Evolutionary conservation across 148 eudicot genomes (phyloP), one percentile per base, ranked within the genome.

Genomic region (Hydrangea macrophylla): DNA sequence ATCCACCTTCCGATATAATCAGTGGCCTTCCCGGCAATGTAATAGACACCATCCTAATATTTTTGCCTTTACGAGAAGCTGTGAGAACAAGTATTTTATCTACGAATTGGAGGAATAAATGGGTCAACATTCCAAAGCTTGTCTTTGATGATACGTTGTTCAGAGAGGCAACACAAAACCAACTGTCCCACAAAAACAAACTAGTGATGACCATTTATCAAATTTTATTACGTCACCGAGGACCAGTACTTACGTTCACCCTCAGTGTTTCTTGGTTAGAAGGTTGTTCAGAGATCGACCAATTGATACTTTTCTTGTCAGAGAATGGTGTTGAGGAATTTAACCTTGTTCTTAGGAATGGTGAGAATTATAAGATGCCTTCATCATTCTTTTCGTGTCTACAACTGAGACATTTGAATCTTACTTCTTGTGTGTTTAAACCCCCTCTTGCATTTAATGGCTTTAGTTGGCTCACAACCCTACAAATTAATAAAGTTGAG

Each of bases 51-150:
- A 79, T 83, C 20, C 79, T 83, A n/a, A n/a, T 72, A 13, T 68
- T 70, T 33, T 48, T 83, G 15, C 86, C 86, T 28, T 55, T 83
- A 32, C 68, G 83, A 26, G 86, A 83, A 73, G 83, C 83, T 60
- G 76, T 79, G 56, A 76, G 75, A 59, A 79, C 76, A 7, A 83
- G 86, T 73, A 55, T 80, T 31, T 64, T 83, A 35, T 79, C 86
- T 0, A 73, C 66, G 44, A 83, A 71, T 70, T 83, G 86, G 86
- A 68, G 86, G 64, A 76, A 76, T 65, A 74, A 70, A 53, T 83
- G 86, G 86, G 77, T 83, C 60, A 65, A 69, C 58, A 58, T 83
- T 68, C 77, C 79, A 32, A 70, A 77, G 30, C 83, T 83, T 77
- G 70, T 58, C 55, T 79, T 79, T 48, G 69, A 62, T 74, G 83